Conservation (phyloP, 129 eudicot species). For the Erigeron canadensis region DNA sequence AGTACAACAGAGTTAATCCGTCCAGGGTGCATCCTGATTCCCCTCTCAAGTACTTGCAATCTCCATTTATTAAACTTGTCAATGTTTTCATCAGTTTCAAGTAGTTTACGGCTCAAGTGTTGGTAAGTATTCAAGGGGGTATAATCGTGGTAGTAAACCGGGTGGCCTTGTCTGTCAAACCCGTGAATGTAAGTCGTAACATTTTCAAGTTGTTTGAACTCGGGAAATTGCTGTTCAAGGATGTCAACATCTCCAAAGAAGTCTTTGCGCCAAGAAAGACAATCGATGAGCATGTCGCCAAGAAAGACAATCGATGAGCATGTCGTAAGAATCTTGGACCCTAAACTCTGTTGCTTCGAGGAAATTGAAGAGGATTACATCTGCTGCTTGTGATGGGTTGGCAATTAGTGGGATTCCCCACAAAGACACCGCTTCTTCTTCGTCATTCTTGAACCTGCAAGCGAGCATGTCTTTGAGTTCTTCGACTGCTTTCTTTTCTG, state of each 20-base stretch:
- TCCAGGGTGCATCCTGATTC: slow-evolving; percentile 55
- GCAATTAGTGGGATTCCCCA: slow-evolving; percentile 70
- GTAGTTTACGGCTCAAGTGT: slow-evolving; percentile 42
- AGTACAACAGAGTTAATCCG: slow-evolving; percentile 59
- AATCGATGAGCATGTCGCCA: slow-evolving; percentile 66
- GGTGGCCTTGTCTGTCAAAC: slow-evolving; percentile 57
- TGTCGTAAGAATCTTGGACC: slow-evolving; percentile 56
- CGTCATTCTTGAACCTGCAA: too few relatives aligned
- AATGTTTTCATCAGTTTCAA: slow-evolving; percentile 53
- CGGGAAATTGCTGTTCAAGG: slow-evolving; percentile 47
- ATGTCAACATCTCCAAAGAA: background rate
- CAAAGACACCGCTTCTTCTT: slow-evolving; percentile 26
- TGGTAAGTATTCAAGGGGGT: slow-evolving; percentile 45
- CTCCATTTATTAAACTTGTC: slow-evolving; percentile 62
- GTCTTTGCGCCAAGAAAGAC: slow-evolving; percentile 68
- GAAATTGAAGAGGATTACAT: slow-evolving; percentile 64
- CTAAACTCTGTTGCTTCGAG: slow-evolving; percentile 69
- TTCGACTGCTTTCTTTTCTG: too few relatives aligned
- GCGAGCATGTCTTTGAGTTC: too few relatives aligned
- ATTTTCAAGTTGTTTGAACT: slow-evolving; percentile 15
- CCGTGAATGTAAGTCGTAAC: slow-evolving; percentile 60
- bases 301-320: too few relatives aligned
- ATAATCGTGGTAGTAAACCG: slow-evolving; percentile 62
- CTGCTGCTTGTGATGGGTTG: slow-evolving; percentile 36
- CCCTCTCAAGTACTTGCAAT: slow-evolving; percentile 67